A percentile compares a stretch with the other conserved stretches of the same genome.
Evolutionary conservation across 371 early-diverging fungal species (phyloP).

Genomic region (Blastocladiella emersonii): DNA sequence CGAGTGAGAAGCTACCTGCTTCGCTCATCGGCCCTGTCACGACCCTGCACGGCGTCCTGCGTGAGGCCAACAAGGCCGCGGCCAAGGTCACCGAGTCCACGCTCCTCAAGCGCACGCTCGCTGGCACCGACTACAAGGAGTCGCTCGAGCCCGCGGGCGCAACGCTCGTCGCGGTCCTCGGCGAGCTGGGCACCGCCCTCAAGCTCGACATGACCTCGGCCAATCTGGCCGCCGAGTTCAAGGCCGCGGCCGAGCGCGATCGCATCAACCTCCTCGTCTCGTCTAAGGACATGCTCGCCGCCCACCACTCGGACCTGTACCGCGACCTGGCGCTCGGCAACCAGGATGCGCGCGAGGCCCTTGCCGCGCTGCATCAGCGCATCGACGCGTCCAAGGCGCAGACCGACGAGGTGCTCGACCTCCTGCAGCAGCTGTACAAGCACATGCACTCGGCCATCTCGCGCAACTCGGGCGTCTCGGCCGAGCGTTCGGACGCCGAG

Average conservation of each 20-base stretch:
- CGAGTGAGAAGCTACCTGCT: too few species aligned
- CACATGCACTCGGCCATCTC: background rate
- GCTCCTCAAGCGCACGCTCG: background rate
- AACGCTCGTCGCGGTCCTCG: background rate
- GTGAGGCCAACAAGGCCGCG: background rate
- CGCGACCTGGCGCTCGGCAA: too few species aligned
- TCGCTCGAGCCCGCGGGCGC: background rate
- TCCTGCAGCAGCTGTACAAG: background rate
- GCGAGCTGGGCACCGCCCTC: background rate
- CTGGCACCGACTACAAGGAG: background rate
- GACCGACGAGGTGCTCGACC: background rate
- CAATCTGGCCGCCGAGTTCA: background rate
- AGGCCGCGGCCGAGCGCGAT: background rate
- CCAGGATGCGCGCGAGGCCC: too few species aligned
- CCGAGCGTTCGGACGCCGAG: background rate
- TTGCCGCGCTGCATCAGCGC: too few species aligned
- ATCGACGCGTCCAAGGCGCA: too few species aligned
- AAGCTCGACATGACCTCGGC: background rate
- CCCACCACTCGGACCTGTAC: too few species aligned
- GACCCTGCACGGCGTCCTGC: background rate
- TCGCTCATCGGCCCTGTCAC: too few species aligned
- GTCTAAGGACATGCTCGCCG: too few species aligned
- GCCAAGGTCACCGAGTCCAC: too few species aligned
- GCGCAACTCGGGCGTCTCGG: background rate
- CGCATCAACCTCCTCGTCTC: too few species aligned